Conservation (phyloP, 169 alveolate species). For the Plasmodium ovale region DNA sequence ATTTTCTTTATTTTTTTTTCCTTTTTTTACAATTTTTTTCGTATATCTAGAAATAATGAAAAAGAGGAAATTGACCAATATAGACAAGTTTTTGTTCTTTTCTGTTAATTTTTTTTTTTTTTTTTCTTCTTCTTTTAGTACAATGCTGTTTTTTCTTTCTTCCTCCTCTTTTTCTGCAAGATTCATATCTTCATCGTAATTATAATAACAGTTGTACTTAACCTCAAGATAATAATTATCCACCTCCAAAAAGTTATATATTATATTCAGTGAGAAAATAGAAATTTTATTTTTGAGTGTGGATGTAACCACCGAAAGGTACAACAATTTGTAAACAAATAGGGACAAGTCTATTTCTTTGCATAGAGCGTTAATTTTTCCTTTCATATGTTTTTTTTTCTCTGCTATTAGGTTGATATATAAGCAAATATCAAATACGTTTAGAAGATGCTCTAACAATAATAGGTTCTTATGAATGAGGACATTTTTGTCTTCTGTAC, state of each 20-base stretch:
- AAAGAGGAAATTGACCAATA: conserved; percentile 41
- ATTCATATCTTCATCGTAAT: neutral
- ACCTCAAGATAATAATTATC: conserved; percentile 29
- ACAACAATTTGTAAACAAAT: conserved; percentile 41
- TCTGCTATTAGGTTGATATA: conserved; percentile 40
- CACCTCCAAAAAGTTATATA: conserved; percentile 35
- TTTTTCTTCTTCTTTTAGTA: conserved; percentile 15
- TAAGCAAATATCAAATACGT: conserved; percentile 38
- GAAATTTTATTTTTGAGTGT: conserved; percentile 59
- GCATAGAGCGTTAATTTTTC: conserved; percentile 5
- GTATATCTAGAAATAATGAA: conserved; percentile 59
- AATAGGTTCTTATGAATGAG: conserved; percentile 30
- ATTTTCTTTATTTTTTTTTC: neutral
- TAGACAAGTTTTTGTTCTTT: conserved; percentile 32
- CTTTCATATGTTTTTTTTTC: conserved; percentile 1
- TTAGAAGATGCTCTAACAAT: conserved; percentile 32
- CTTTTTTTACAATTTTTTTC: conserved; percentile 21
- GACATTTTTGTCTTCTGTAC: neutral
- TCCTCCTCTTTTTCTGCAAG: neutral
- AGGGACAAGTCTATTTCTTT: conserved; percentile 39
- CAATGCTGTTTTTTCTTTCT: conserved; percentile 12
- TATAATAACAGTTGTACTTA: conserved; percentile 32
- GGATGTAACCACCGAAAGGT: conserved; percentile 24
- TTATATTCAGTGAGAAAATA: conserved; percentile 22
- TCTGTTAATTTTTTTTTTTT: conserved; percentile 3